phyloP scores from a whole-genome alignment of 1,284 basidiomycete species.

The Ceratobasidium sp. region DNA sequence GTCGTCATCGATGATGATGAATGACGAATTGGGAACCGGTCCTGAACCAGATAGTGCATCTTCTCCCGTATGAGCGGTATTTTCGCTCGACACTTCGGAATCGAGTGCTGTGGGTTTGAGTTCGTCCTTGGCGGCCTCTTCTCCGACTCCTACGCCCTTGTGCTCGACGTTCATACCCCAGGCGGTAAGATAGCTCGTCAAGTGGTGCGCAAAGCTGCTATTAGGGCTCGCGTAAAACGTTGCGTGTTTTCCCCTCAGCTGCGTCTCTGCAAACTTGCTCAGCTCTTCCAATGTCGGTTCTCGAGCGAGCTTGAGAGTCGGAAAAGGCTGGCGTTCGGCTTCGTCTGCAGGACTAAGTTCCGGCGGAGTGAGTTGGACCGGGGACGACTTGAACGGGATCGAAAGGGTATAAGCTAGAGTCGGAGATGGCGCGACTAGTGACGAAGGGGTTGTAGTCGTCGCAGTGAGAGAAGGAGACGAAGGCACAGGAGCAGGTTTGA shows the following conservation, averaged over 20 bases:
- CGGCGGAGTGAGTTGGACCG: constrained; percentile 56
- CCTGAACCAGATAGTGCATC: neutral
- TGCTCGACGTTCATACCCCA: constrained; percentile 95
- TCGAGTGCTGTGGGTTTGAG: neutral
- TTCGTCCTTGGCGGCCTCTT: constrained; percentile 41
- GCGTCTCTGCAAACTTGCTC: constrained; percentile 78
- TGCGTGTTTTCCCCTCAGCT: constrained; percentile 82
- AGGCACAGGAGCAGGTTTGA: constrained; percentile 54
- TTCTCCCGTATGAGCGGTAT: neutral
- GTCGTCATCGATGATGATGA: constrained; percentile 92
- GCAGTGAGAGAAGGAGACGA: constrained; percentile 14
- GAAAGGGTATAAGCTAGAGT: constrained; percentile 58
- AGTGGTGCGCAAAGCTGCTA: constrained; percentile 88
- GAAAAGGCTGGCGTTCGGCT: constrained; percentile 55
- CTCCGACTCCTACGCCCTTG: constrained; percentile 46
- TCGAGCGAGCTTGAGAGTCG: constrained; percentile 64
- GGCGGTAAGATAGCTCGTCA: constrained; percentile 90
- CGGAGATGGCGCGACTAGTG: constrained; percentile 55
- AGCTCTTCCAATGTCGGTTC: constrained; percentile 86
- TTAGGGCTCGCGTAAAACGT: constrained; percentile 83
- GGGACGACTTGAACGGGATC: constrained; percentile 56
- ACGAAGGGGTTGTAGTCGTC: neutral
- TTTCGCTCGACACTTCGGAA: neutral
- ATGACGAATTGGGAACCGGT: constrained; percentile 59
- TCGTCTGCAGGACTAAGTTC: constrained; percentile 63